Evolutionary conservation across 2,329 filamentous ascomycete genomes (phyloP).

Genomic region (Monosporascus sp.): DNA sequence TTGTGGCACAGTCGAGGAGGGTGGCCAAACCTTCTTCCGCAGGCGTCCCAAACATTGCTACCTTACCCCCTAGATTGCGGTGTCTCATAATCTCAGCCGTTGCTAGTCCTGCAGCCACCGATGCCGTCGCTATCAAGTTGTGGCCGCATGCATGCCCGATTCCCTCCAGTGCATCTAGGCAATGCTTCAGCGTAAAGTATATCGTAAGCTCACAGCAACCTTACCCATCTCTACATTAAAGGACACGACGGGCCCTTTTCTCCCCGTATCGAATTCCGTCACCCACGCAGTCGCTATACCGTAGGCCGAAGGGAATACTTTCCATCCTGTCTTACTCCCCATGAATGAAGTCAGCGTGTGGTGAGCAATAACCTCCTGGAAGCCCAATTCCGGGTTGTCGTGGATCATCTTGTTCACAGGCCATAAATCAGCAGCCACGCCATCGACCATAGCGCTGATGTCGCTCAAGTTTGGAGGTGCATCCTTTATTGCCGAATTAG

Average conservation of each 20-base stretch:
- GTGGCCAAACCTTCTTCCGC: conserved; percentile 40
- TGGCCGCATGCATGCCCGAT: conserved; percentile 51
- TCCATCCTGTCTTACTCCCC: conserved; percentile 37
- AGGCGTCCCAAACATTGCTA: conserved; percentile 46
- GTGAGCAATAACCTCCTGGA: conserved; percentile 44
- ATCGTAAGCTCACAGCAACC: background rate
- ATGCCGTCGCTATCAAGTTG: conserved; percentile 47
- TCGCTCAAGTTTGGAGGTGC: conserved; percentile 23
- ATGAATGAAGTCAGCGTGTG: conserved; percentile 44
- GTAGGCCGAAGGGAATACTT: conserved; percentile 46
- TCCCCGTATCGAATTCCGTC: conserved; percentile 42
- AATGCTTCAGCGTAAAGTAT: conserved; percentile 6
- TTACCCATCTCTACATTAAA: conserved; percentile 44
- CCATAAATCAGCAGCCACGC: conserved; percentile 34
- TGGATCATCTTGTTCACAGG: conserved; percentile 45
- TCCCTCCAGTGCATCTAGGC: conserved; percentile 41
- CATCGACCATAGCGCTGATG: conserved; percentile 35
- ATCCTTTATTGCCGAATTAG: conserved; percentile 3
- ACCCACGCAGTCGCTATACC: conserved; percentile 48
- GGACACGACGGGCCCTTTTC: conserved; percentile 39
- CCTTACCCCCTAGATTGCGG: conserved; percentile 36
- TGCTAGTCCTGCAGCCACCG: conserved; percentile 41
- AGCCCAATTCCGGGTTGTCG: conserved; percentile 45
- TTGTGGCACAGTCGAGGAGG: background rate
- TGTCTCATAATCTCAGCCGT: conserved; percentile 38